These are phyloP conservation scores for Backusella macrospora DNA, from an alignment of 192 early-diverging fungal genomes.

Conservation along the genomic window DNA sequence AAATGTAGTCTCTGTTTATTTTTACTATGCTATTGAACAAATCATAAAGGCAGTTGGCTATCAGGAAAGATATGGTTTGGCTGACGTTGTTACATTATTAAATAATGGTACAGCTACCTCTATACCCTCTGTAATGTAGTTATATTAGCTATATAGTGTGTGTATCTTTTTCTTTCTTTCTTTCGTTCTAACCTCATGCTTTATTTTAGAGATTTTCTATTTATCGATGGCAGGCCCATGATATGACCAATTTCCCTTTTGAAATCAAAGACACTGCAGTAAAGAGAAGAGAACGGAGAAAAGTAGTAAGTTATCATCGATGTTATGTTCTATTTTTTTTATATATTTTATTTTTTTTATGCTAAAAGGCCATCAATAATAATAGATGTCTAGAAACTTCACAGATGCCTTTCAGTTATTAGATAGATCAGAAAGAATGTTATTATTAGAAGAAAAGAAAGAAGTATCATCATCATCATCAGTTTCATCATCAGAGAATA, in stretches of 20 bases:
- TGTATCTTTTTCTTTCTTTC: too few species aligned
- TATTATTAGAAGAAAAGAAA: conserved; percentile 5
- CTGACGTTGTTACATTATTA: neutral
- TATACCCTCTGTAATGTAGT: conserved; percentile 23
- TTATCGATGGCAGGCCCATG: conserved; percentile 22
- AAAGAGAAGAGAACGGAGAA: conserved; percentile 41
- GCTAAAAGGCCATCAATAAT: too few species aligned
- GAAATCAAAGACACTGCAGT: conserved; percentile 42
- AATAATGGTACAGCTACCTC: neutral
- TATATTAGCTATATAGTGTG: too few species aligned
- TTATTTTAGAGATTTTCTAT: conserved; percentile 32
- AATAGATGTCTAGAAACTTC: conserved; percentile 21
- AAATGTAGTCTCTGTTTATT: conserved; percentile 13
- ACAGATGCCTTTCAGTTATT: conserved; percentile 25
- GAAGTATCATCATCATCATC: neutral
- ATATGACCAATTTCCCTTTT: conserved; percentile 45
- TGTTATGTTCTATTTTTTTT: neutral
- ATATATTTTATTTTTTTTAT: conserved; percentile 33
- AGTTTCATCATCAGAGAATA: neutral
- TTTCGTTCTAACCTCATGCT: too few species aligned
- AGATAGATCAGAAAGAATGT: conserved; percentile 6
- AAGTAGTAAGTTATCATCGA: conserved; percentile 29
- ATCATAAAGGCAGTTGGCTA: neutral
- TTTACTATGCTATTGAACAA: neutral
- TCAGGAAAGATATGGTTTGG: conserved; percentile 17